Base-by-base conservation (phyloP, 106 monocot species). In the Narthecium ossifragum region DNA sequence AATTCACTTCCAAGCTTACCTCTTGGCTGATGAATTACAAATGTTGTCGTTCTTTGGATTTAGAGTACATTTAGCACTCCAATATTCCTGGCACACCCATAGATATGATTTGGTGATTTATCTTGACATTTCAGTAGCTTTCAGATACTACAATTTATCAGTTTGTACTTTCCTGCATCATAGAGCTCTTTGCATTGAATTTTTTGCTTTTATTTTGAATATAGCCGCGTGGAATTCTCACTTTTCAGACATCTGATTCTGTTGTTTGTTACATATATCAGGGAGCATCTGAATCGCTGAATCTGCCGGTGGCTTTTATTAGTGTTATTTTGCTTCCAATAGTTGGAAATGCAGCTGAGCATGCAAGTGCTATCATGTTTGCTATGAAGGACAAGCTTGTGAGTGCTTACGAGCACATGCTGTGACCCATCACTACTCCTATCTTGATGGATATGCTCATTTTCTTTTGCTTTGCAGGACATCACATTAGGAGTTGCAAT, bases 281-380 rank as follows among this genome's bases (percentile, higher is more conserved):
- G 92, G 92, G 92, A 26, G 88, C 92, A 48, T 92, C 92, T n/a
- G 81, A 92, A 46, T 84, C 92, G 27, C 46, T 85, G 64, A 85
- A 74, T 65, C 64, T 92, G 66, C 88, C 92, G 27, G 68, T 92
- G 53, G 80, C 92, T 11, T 92, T 92, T 74, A 92, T 92, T 43
- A 88, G 92, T 61, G 92, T 92, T 57, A 74, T 92, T 76, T 78
- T 92, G 65, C 92, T 92, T 70, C 92, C 92, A 64, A 92, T 92
- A 59, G 92, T 92, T 61, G 92, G 92, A 61, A 92, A 92, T 85
- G 92, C 92, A 57, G 88, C 92, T 55, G 92, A 92, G 48, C 92
- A 92, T 81, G 88, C 92, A 26, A 92, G 92, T 71, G 88, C 92
- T 12, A 84, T 92, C 55, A 88, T 92, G 88, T 92, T 92, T 82